Evolutionary conservation across 176 grass and related monocot genomes (phyloP), one percentile per base, ranked within the genome.

Genomic region (Dendrocalamus sinicus): DNA sequence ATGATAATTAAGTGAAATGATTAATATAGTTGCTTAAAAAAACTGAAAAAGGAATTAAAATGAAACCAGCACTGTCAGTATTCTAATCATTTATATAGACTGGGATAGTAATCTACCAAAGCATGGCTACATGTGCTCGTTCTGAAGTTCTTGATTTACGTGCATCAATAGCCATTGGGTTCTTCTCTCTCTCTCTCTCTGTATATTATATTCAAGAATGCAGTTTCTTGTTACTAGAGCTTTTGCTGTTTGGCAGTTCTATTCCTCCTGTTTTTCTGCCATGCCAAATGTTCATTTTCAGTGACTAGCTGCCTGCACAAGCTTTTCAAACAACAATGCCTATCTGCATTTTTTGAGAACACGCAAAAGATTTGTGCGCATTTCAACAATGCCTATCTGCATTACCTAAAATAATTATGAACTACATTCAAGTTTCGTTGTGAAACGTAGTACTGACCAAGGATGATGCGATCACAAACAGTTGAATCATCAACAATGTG

Each of bases 71-170:
- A 40, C 0, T 23, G 24, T 76, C 9, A 28, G 20, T 15, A 41
- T 43, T 73, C 11, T 9, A 41, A 41, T 44, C 12, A 72, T 84
- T 75, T n/a, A 64, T 80, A 58, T 40, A 62, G 82, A 63, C 6
- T 44, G 19, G 71, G 58, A 61, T 6, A 16, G 26, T 71, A 46
- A 52, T 46, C 54, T 46, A 72, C 46, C n/a, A 72, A 82, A 24
- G n/a, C 16, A 81, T 3, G 3, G 0, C 11, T 77, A 44, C 17
- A 52, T 46, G 26, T 85, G 67, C 50, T 37, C 5, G 5, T 47
- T 55, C 52, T 24, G 16, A 46, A 70, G 46, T 7, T 5, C 54
- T 70, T 77, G 30, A 22, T 83, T 76, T 70, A 24, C 35, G 12
- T 8, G 19, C 20, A 55, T 70, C 47, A 71, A 79, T 7, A 50